Conservation (phyloP, 192 early-diverging fungal species). For the Entomortierella parvispora region DNA sequence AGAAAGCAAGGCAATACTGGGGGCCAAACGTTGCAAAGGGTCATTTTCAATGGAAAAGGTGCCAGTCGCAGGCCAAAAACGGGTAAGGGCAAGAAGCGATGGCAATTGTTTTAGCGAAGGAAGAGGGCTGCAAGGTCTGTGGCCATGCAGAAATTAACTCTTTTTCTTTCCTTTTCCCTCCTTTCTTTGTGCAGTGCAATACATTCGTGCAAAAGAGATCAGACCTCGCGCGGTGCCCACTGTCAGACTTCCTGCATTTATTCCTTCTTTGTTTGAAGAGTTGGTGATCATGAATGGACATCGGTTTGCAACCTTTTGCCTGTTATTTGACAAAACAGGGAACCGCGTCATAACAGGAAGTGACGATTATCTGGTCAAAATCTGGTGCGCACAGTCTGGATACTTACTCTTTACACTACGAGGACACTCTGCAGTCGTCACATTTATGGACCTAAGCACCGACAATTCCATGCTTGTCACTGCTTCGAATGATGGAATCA, state of each 20-base stretch:
- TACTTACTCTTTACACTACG: conserved; percentile 84
- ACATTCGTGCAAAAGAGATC: conserved; percentile 25
- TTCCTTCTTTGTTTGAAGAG: conserved; percentile 49
- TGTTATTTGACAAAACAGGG: conserved; percentile 79
- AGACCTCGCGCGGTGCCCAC: conserved; percentile 7
- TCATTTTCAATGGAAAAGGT: conserved; percentile 18
- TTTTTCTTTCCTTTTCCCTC: too few species aligned
- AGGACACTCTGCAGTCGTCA: conserved; percentile 80
- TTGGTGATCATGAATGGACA: conserved; percentile 79
- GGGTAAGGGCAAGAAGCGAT: conserved; percentile 21
- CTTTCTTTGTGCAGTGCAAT: conserved; percentile 18
- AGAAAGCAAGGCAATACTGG: conserved; percentile 20
- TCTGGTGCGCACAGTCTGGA: conserved; percentile 85
- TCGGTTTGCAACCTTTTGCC: conserved; percentile 77
- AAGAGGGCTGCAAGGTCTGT: too few species aligned
- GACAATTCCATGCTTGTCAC: conserved; percentile 85
- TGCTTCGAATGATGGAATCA: conserved; percentile 77
- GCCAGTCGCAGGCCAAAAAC: conserved; percentile 6
- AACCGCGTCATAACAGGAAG: conserved; percentile 84
- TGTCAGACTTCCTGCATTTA: conserved; percentile 19
- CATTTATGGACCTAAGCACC: conserved; percentile 79
- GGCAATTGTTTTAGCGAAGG: too few species aligned
- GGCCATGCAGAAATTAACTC: too few species aligned
- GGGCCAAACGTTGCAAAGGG: conserved; percentile 10
- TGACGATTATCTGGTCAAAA: conserved; percentile 87